Evolutionary conservation across 1,284 basidiomycete genomes (phyloP), one percentile per base, ranked within the genome.

Genomic region (Thecaphora thlaspeos): DNA sequence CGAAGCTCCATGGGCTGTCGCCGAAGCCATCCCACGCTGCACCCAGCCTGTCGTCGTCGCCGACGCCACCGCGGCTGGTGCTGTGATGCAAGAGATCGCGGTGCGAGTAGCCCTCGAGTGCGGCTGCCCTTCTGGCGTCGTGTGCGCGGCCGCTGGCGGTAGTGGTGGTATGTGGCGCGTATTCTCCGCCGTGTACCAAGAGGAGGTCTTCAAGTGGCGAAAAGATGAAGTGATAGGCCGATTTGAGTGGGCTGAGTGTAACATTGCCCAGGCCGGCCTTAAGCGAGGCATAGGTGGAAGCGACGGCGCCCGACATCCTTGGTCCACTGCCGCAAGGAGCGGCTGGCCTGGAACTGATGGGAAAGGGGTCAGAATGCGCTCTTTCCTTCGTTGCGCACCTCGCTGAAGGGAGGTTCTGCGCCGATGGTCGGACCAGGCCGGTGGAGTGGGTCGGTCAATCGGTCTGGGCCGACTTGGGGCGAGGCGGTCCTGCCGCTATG

Each of bases 1-100:
- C 40, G 32, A 75, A 75, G 43, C 61, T 62, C 61, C 68, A 65
- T 0, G 70, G 65, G 23, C 59, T 66, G 38, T 69, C 62, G 15
- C 49, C 41, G 40, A 68, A 60, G 45, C 43, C 53, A 10, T 60
- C 61, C 62, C 57, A 65, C 2, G 43, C 47, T 7, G 55, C 56
- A 40, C 53, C 39, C n/a, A 26, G 47, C 2, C 56, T 54, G 11
- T 51, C 2, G 10, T 48, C 39, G 3, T 49, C 17, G 32, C 51
- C 22, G 49, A 46, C 8, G 46, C 19, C 17, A 43, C 41, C 17
- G 7, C 18, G 4, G 15, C 18, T 32, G 7, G 19, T 18, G 28
- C 43, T 17, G 34, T 22, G 26, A 11, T 28, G 5, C 5, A n/a
- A 14, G 23, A 43, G 24, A 18, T 17, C 5, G 9, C 23, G 17